Base-by-base conservation (phyloP, 441 rosid genomes). In the Breynia disticha region DNA sequence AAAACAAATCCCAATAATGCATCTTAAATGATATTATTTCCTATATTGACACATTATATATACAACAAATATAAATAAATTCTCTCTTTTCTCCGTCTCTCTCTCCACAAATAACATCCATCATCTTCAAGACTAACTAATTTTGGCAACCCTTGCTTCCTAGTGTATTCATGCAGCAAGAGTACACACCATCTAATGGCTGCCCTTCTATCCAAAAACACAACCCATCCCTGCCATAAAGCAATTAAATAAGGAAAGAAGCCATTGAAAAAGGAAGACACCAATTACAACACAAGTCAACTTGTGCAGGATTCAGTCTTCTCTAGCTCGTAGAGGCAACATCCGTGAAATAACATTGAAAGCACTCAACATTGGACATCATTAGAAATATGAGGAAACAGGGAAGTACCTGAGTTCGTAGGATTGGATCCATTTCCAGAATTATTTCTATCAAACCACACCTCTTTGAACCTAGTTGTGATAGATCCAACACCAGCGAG, bases 101-200 rank as follows among this genome's bases (percentile, higher is more conserved):
- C n/a, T n/a, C n/a, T n/a, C n/a, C n/a, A n/a, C n/a, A n/a, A n/a
- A n/a, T n/a, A n/a, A n/a, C n/a, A n/a, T n/a, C n/a, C n/a, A n/a
- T n/a, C n/a, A n/a, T n/a, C n/a, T n/a, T n/a, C n/a, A n/a, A n/a
- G n/a, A n/a, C n/a, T n/a, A n/a, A n/a, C n/a, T n/a, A n/a, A n/a
- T n/a, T n/a, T n/a, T n/a, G n/a, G n/a, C n/a, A n/a, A 89, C 87
- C 66, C 99, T 76, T 67, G 97, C 97, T 82, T 93, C 97, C 99
- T 96, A 93, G 18, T 84, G 84, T 19, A 89, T 74, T 60, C 83
- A 80, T 19, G 91, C 70, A 39, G 85, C 87, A 55, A 89, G 79
- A 59, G 68, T 66, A 7, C 97, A 79, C 35, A 90, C 95, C 80
- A 78, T 74, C 79, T 89, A 50, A 89, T 80, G 49, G 76, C 74